Base-by-base conservation (phyloP, 225 moss, liverwort and hornwort species). In the Pleurozium schreberi region DNA sequence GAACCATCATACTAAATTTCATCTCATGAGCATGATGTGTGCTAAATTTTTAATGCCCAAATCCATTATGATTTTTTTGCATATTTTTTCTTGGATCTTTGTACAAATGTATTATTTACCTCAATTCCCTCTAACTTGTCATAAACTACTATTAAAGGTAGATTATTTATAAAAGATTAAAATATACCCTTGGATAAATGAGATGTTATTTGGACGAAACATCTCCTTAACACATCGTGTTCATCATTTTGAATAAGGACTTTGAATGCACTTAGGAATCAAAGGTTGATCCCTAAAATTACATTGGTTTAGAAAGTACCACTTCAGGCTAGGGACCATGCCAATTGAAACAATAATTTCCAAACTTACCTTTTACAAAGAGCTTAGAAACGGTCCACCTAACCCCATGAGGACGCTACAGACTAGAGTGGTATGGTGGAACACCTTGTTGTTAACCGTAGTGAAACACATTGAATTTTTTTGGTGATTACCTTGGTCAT, bases 251-350 rank as follows among this genome's bases (percentile, higher is more conserved):
- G 30, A 30, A 31, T 47, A 18, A 30, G 17, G 3, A 30, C 45
- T 30, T 18, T 0, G 1, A 4, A 3, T 9, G 3, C 2, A 5
- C 71, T 71, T 71, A 5, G 8, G 9, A 3, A 1, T 17, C 27
- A 71, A 71, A 71, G 3, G 17, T 71, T 71, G 27, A 27, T 43
- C 5, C 4, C 15, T 71, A 43, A 71, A 43, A 71, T 27, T 43
- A 9, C 16, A 43, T 5, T 16, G 16, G 6, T 28, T n/a, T 45
- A 28, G 2, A 6, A 30, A 45, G 11, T 28, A 71, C 2, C 0
- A 0, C 5, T 42, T 3, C 16, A 27, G 2, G 43, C 6, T 43
- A 27, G 3, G 5, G 10, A 17, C 10, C 5, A 10, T 3, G 5
- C 28, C 3, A 45, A 45, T n/a, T 1, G 43, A 30, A 28, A 45